phyloP scores from a whole-genome alignment of 306 rosid species.

The Quercus agrifolia region DNA sequence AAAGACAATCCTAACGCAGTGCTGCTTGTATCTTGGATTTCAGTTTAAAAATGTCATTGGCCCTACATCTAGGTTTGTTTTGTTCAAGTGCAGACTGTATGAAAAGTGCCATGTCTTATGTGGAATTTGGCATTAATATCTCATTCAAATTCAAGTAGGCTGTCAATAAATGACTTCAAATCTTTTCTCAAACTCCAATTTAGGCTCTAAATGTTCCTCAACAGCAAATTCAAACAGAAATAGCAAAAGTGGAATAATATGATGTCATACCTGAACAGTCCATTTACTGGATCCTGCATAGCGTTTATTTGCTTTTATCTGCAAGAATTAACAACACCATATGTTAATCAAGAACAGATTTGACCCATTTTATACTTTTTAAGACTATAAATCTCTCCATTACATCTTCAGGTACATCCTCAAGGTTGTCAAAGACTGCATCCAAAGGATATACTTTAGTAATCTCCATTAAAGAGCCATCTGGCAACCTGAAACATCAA shows the following conservation, averaged over 20 bases:
- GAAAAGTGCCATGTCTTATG: not conserved
- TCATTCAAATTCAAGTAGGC: not conserved
- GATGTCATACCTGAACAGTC: slow-evolving; percentile 76
- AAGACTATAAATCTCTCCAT: slow-evolving; percentile 20
- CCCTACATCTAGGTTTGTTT: not conserved
- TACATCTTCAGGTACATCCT: slow-evolving; percentile 97
- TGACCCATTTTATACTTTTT: not conserved
- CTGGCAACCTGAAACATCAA: slow-evolving; percentile 62
- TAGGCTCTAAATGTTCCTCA: not conserved
- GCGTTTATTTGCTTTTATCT: slow-evolving; percentile 88
- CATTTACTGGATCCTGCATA: slow-evolving; percentile 86
- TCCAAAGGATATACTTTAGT: slow-evolving; percentile 89
- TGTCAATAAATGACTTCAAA: not conserved
- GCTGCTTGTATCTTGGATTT: not conserved
- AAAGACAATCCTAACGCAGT: not conserved
- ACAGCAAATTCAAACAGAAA: not conserved
- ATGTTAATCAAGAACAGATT: not conserved
- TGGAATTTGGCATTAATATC: not conserved
- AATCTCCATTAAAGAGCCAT: slow-evolving; percentile 91
- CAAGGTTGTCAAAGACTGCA: slow-evolving; percentile 83
- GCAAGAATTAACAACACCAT: slow-evolving; percentile 6
- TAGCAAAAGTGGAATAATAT: not conserved
- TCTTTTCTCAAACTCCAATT: not conserved
- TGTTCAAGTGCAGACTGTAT: not conserved
- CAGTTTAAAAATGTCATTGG: not conserved